Evolutionary conservation across 2,329 filamentous ascomycete species (phyloP).

Genomic region (Blastomyces percursus): DNA sequence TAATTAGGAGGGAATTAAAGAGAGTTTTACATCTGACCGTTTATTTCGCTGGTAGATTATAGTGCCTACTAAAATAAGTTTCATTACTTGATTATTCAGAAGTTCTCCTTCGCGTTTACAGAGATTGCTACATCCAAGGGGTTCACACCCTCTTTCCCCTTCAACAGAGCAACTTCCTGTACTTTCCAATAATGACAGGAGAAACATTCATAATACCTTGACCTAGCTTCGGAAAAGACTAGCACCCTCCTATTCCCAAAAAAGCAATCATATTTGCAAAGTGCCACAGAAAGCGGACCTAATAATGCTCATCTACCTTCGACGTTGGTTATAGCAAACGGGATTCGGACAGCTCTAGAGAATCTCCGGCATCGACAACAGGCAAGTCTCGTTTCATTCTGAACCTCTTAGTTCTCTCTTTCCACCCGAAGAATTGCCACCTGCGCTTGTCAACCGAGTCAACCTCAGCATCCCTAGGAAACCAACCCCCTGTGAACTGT

Average conservation of each 20-base stretch:
- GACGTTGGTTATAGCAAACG: background rate
- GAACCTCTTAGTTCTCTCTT: background rate
- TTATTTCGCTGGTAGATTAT: background rate
- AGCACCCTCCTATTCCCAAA: background rate
- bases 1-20: background rate
- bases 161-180: background rate
- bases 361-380: background rate
- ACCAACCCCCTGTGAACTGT: background rate
- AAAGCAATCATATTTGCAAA: background rate
- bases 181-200: background rate
- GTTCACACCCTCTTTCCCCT: background rate
- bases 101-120: background rate
- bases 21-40: background rate
- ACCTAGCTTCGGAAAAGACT: background rate
- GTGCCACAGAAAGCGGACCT: background rate
- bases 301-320: background rate
- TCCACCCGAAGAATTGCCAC: background rate
- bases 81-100: background rate
- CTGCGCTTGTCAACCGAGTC: background rate
- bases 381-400: background rate
- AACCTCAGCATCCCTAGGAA: background rate
- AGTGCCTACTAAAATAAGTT: background rate
- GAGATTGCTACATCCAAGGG: background rate
- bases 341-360: background rate
- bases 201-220: background rate